Evolutionary conservation across 2,329 filamentous ascomycete species (phyloP).

Genomic region (Penicillium expansum): DNA sequence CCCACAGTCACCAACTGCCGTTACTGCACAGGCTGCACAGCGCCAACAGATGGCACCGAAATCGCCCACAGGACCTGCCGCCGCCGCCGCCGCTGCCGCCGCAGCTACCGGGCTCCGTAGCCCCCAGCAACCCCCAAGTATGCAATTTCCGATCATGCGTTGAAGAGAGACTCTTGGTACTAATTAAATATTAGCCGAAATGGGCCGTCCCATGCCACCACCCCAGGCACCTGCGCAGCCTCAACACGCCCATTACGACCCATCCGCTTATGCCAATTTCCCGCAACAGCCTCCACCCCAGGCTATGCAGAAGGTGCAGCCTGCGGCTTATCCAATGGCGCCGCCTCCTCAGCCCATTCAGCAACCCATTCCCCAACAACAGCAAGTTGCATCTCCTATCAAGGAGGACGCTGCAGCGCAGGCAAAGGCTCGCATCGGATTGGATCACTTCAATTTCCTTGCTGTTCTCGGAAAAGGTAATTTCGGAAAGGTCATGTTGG

Average conservation of each 20-base stretch:
- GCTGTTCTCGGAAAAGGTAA: slow-evolving; percentile 98
- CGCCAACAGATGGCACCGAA: slow-evolving; percentile 49
- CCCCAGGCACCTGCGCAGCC: slow-evolving; percentile 39
- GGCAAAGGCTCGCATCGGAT: slow-evolving; percentile 68
- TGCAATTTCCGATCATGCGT: slow-evolving; percentile 2
- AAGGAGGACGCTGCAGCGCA: slow-evolving; percentile 35
- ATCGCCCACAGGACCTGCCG: slow-evolving; percentile 48
- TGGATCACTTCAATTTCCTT: slow-evolving; percentile 99
- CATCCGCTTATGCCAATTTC: slow-evolving; percentile 42
- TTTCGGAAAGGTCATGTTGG: slow-evolving; percentile 99
- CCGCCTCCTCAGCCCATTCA: slow-evolving; percentile 22
- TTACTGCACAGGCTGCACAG: slow-evolving; percentile 25
- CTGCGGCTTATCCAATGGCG: slow-evolving; percentile 30
- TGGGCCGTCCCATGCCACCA: slow-evolving; percentile 38
- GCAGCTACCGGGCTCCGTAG: slow-evolving; percentile 48
- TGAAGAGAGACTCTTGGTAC: background rate
- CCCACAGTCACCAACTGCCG: slow-evolving; percentile 46
- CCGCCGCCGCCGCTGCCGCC: slow-evolving; percentile 50
- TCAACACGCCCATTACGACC: slow-evolving; percentile 47
- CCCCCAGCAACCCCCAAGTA: slow-evolving; percentile 43
- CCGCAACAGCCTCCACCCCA: slow-evolving; percentile 31
- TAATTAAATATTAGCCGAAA: slow-evolving; percentile 40
- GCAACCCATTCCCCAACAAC: slow-evolving; percentile 26
- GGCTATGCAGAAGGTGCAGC: slow-evolving; percentile 26
- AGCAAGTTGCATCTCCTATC: slow-evolving; percentile 18